Conservation (phyloP, 371 early-diverging fungal species). For the Syncephalastrum sp. region DNA sequence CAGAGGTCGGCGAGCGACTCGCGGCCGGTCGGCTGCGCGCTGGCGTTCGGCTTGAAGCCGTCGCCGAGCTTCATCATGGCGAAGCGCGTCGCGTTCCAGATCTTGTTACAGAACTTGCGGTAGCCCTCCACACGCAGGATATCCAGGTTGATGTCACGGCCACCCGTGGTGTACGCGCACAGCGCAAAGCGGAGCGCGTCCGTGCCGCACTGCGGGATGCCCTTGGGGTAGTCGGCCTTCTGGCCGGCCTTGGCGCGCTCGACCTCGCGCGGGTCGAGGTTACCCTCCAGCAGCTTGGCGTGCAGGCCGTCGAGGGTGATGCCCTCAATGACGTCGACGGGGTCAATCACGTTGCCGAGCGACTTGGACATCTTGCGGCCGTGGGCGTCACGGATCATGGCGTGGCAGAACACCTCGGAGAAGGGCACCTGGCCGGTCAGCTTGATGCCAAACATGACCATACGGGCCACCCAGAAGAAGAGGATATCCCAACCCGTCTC, state of each 20-base stretch:
- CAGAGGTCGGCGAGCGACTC: conserved; percentile 91
- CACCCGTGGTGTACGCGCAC: conserved; percentile 88
- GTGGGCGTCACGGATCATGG: conserved; percentile 99
- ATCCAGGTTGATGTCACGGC: conserved; percentile 97
- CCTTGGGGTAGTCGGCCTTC: conserved; percentile 94
- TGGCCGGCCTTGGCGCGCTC: conserved; percentile 83
- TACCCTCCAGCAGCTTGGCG: conserved; percentile 77
- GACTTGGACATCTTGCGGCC: conserved; percentile 99
- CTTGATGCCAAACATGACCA: conserved; percentile 99
- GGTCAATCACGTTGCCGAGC: conserved; percentile 99
- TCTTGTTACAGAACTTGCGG: conserved; percentile 99
- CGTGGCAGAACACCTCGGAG: conserved; percentile 94
- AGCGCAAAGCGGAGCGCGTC: conserved; percentile 99
- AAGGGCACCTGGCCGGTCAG: conserved; percentile 97
- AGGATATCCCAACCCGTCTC: conserved; percentile 99
- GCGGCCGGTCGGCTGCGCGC: conserved; percentile 64
- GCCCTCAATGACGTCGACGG: conserved; percentile 98
- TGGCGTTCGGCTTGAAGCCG: conserved; percentile 70
- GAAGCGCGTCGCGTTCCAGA: conserved; percentile 98
- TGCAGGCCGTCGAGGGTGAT: conserved; percentile 79
- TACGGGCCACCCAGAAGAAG: conserved; percentile 99
- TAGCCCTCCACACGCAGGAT: conserved; percentile 97
- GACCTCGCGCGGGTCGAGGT: conserved; percentile 94
- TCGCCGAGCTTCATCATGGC: conserved; percentile 90
- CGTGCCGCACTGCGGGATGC: conserved; percentile 99